Conservation (phyloP, 139 green algal genomes). For the Chlamydomonas incerta region DNA sequence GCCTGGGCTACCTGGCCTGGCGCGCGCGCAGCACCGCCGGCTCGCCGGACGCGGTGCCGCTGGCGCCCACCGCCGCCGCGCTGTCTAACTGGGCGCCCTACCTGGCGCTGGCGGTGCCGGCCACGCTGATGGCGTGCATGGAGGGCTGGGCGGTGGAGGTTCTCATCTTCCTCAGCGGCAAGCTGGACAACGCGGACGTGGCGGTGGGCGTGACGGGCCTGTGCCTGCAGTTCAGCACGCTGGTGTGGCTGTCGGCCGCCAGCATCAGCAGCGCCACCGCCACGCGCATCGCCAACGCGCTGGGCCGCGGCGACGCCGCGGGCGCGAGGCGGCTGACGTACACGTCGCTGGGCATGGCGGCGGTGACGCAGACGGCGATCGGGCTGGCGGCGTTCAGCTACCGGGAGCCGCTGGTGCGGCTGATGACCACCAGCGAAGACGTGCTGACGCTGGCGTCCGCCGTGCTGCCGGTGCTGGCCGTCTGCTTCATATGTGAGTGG, state of each 20-base stretch:
- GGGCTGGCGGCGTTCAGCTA: conserved; percentile 18
- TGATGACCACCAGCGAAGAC: conserved; percentile 35
- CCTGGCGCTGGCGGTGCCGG: conserved; percentile 49
- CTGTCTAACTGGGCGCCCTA: conserved; percentile 47
- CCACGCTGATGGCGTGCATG: conserved; percentile 44
- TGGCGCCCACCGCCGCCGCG: conserved; percentile 29
- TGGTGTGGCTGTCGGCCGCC: conserved; percentile 44
- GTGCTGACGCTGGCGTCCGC: conserved; percentile 28
- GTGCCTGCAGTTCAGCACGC: conserved; percentile 51
- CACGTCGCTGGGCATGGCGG: conserved; percentile 21
- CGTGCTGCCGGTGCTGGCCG: conserved; percentile 50
- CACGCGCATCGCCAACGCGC: conserved; percentile 44
- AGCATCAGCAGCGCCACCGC: conserved; percentile 39
- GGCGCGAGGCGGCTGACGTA: conserved; percentile 25
- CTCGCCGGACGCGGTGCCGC: not conserved
- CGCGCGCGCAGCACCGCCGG: not conserved
- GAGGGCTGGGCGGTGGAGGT: conserved; percentile 52
- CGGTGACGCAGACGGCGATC: conserved; percentile 29
- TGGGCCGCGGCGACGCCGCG: conserved; percentile 38
- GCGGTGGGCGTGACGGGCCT: conserved; percentile 55
- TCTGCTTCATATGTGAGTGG: conserved; percentile 50
- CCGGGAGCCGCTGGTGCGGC: conserved; percentile 21
- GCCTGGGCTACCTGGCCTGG: conserved; percentile 34
- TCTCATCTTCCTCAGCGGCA: conserved; percentile 51
- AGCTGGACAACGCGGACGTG: conserved; percentile 44